Evolutionary conservation across 2,329 filamentous ascomycete species (phyloP), one percentile per base, ranked within the genome.

Genomic region (Pseudogymnoascus destructans): DNA sequence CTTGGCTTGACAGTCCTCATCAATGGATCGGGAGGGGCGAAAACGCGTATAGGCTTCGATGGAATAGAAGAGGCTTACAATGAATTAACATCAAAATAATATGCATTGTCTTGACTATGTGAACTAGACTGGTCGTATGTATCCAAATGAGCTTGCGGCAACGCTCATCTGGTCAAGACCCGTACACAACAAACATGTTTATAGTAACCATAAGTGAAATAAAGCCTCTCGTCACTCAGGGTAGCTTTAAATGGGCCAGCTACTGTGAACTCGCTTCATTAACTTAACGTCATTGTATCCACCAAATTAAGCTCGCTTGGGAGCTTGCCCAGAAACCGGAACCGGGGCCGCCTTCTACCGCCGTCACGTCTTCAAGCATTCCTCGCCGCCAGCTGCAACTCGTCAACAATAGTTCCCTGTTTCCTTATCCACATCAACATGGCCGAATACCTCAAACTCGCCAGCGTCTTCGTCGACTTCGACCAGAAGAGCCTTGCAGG

Each of bases 401-500:
- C 7, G 30, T 56, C 54, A 56, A 56, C 30, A 5, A 56, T 27
- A 35, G 21, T 38, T 40, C 27, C 13, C 25, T 52, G 46, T 52
- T 30, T 11, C 25, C 23, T 19, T 52, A 52, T 52, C 46, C 46
- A 52, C 25, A 9, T 52, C 46, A 52, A 52, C 46, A 52, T 52
- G 46, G 46, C 46, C 6, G 46, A 52, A 52, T 52, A 30, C 46
- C 46, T 52, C 46, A 52, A 52, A 52, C 32, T 56, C 54, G 54
- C 11, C 56, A 27, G 9, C 56, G 38, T 8, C 64, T 68, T 9
- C 23, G 74, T 89, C 64, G 82, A 89, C 70, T 76, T 88, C 59
- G 75, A 76, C 70, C 82, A 88, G 73, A 77, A 74, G 71, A 86
- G 82, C 71, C 72, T 90, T 59, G 74, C 80, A 61, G 71, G 86